These are phyloP conservation scores for Pelagophyceae sp. DNA, from an alignment of 352 stramenopile species.

Conservation along the genomic window DNA sequence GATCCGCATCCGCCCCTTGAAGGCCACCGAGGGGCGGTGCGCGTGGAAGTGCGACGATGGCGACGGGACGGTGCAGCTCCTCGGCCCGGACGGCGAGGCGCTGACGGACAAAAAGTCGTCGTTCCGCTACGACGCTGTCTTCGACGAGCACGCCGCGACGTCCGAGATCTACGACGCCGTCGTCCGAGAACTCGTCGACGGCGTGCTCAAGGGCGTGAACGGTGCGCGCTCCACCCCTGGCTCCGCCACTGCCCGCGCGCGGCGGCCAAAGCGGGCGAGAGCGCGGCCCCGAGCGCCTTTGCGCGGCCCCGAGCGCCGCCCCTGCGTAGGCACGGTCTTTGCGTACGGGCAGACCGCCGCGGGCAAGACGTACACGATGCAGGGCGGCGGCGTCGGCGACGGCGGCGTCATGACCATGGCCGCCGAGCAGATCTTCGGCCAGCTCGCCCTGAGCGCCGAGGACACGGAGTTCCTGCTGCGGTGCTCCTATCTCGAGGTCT, in stretches of 20 bases:
- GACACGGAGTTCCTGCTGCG: slow-evolving; percentile 86
- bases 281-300: too few species aligned
- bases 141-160: slow-evolving; percentile 47
- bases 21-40: slow-evolving; percentile 41
- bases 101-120: slow-evolving; percentile 41
- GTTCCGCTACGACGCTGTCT: slow-evolving; percentile 61
- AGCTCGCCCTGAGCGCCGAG: slow-evolving; percentile 44
- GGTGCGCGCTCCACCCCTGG: too few species aligned
- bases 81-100: slow-evolving; percentile 41
- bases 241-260: too few species aligned
- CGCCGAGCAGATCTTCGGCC: slow-evolving; percentile 80
- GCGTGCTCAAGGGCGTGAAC: slow-evolving; percentile 79
- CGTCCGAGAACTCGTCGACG: slow-evolving; percentile 74
- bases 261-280: too few species aligned
- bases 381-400: slow-evolving; percentile 54
- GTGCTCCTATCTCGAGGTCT: slow-evolving; percentile 97
- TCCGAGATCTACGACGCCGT: slow-evolving; percentile 76
- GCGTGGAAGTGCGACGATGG: slow-evolving; percentile 53
- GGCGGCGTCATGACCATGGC: slow-evolving; percentile 77
- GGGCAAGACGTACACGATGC: slow-evolving; percentile 94
- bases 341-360: slow-evolving; percentile 81
- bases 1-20: slow-evolving; percentile 59
- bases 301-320: too few species aligned
- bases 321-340: slow-evolving; percentile 81
- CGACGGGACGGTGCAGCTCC: slow-evolving; percentile 50